phyloP scores from a whole-genome alignment of 805 yeast species.

The Naumovozyma dairenensis region DNA sequence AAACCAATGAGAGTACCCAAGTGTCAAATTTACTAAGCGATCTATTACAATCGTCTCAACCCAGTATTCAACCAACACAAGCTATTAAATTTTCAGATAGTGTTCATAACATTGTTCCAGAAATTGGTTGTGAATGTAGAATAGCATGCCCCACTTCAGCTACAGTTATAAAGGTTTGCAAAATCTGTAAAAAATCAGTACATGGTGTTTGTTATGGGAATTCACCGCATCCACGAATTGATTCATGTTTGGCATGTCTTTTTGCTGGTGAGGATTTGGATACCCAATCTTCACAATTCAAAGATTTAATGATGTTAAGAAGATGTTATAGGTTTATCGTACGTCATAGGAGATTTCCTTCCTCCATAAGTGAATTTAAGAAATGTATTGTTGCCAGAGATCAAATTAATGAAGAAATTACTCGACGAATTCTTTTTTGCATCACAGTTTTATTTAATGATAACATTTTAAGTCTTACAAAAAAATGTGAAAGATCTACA shows the following conservation, averaged over 20 bases:
- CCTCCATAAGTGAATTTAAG: conserved; percentile 9
- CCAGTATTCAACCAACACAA: conserved; percentile 26
- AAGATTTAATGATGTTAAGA: conserved; percentile 30
- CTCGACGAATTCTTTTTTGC: conserved; percentile 9
- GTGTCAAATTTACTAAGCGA: conserved; percentile 26
- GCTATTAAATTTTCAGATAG: conserved; percentile 2
- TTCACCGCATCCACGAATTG: conserved; percentile 6
- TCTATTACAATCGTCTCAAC: conserved; percentile 21
- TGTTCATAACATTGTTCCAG: background rate
- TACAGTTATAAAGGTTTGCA: conserved; percentile 20
- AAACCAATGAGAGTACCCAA: conserved; percentile 16
- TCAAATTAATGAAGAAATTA: conserved; percentile 8
- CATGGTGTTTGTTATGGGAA: conserved; percentile 33
- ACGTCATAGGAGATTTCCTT: conserved; percentile 15
- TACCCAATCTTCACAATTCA: conserved; percentile 13
- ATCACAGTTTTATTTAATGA: conserved; percentile 13
- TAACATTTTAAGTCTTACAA: conserved; percentile 6
- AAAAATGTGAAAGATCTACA: conserved; percentile 2
- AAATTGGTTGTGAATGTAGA: conserved; percentile 26
- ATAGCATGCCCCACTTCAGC: conserved; percentile 10
- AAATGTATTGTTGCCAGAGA: conserved; percentile 8
- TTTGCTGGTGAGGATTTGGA: conserved; percentile 13
- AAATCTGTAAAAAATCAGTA: conserved; percentile 23
- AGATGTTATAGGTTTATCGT: conserved; percentile 25
- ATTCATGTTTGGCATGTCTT: conserved; percentile 24